These are phyloP conservation scores for Malassezia obtusa DNA, from an alignment of 1,284 basidiomycete species.

Conservation along the genomic window DNA sequence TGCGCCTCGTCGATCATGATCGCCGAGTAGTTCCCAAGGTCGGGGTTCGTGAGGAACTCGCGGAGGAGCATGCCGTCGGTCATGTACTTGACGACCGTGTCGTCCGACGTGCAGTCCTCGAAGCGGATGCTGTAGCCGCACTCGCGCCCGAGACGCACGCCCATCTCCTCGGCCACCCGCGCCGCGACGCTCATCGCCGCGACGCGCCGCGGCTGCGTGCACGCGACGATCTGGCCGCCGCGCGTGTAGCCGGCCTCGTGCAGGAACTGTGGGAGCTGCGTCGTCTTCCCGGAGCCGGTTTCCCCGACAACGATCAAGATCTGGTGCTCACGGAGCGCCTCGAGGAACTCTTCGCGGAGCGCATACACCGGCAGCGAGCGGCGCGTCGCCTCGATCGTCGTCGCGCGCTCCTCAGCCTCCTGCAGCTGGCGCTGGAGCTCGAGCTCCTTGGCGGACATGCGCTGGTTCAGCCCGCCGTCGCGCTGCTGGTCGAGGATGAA, in stretches of 20 bases:
- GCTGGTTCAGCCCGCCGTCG: constrained; percentile 49
- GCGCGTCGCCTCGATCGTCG: constrained; percentile 39
- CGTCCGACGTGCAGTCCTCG: constrained; percentile 97
- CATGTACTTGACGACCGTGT: constrained; percentile 47
- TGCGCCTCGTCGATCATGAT: constrained; percentile 48
- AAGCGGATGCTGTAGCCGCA: constrained; percentile 94
- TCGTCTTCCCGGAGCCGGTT: constrained; percentile 88
- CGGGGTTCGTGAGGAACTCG: constrained; percentile 46
- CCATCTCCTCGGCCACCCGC: constrained; percentile 97
- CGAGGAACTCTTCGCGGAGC: constrained; percentile 51
- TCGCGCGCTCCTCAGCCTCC: constrained; percentile 63
- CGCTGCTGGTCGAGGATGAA: constrained; percentile 71
- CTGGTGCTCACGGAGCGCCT: constrained; percentile 81
- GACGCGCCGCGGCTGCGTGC: constrained; percentile 95
- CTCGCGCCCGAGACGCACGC: constrained; percentile 86
- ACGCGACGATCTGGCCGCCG: constrained; percentile 76
- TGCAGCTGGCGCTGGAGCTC: constrained; percentile 78
- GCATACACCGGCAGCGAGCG: constrained; percentile 42
- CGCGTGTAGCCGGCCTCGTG: constrained; percentile 92
- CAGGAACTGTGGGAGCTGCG: constrained; percentile 92
- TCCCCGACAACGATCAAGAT: constrained; percentile 51
- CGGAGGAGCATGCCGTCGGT: constrained; percentile 48
- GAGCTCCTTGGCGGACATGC: constrained; percentile 54
- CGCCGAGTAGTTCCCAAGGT: constrained; percentile 36
- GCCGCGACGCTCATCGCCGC: constrained; percentile 99